Base-by-base conservation (phyloP, 2,329 filamentous ascomycete species). In the Colletotrichum aenigma region DNA sequence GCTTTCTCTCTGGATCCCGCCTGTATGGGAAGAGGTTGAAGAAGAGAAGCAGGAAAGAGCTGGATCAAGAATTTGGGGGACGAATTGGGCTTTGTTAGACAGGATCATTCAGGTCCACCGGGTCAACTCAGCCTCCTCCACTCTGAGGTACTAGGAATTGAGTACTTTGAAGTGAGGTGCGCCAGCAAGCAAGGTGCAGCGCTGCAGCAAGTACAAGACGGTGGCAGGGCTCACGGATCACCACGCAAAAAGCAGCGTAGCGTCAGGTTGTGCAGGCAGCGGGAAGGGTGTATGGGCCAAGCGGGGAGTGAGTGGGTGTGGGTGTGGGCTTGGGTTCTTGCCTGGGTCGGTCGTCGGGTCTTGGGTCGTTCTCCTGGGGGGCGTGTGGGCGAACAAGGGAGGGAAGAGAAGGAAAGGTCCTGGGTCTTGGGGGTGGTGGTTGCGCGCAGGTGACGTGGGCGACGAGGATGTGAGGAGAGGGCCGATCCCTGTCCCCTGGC, bases 101-200 rank as follows among this genome's bases (percentile, higher is more conserved):
- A 75, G 68, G 70, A 68, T 75, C 64, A 73, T 48, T 58, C 73
- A 73, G 73, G 70, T 73, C 73, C 73, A 73, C 64, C 38, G 66
- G 66, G 60, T 75, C 71, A 66, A 75, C 66, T 74, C 66, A 75
- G 71, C 71, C 71, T 75, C 74, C 74, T 76, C 74, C 74, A 76
- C 73, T 69, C 65, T 75, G 61, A 61, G 61, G 71, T 15, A 56
- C 58, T 38, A 65, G 70, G 65, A 64, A 56, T 52, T 38, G 13
- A 69, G 56, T 48, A 72, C 69, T 60, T 43, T 65, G 58, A 26
- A 56, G 10, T 34, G 38, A n/a, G 60, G 56, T 21, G 21, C 43
- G 28, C 52, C 10, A 48, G 60, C 34, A 66, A 43, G 43, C 60
- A 34, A 56, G 67, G 52, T 64, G 67, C 67, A 70, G 67, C 58